phyloP scores from a whole-genome alignment of 2,329 filamentous ascomycete genomes.

The Penicillium sclerotiorum region DNA sequence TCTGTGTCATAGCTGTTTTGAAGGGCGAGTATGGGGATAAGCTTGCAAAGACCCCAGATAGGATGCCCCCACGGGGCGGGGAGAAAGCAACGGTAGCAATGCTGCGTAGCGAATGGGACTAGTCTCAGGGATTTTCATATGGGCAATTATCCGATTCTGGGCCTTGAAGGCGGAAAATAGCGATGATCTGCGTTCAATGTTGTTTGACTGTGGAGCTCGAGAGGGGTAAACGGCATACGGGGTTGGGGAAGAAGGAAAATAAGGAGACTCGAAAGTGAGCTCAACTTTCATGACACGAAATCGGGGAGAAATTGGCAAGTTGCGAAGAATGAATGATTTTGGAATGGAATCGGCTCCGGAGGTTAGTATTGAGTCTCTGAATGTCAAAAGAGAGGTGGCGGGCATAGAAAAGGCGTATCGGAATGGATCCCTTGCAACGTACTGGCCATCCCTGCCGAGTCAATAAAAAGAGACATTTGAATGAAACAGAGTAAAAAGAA shows the following conservation, averaged over 20 bases:
- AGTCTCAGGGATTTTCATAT: slow-evolving; percentile 8
- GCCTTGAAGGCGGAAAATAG: slow-evolving; percentile 6
- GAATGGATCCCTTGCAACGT: too few relatives aligned
- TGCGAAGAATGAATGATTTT: too few relatives aligned
- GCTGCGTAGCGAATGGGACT: slow-evolving; percentile 8
- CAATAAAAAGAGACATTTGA: not conserved
- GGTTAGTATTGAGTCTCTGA: too few relatives aligned
- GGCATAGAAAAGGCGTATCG: too few relatives aligned
- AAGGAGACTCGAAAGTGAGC: not conserved
- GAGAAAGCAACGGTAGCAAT: slow-evolving; percentile 25
- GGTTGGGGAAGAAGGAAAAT: not conserved
- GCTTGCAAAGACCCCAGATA: not conserved
- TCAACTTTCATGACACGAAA: too few relatives aligned
- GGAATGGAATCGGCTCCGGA: too few relatives aligned
- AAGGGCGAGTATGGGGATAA: not conserved
- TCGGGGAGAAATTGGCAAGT: not conserved
- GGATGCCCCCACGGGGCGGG: slow-evolving; percentile 8
- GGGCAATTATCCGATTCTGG: slow-evolving; percentile 10
- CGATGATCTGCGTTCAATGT: slow-evolving; percentile 20
- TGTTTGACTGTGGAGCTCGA: slow-evolving; percentile 12
- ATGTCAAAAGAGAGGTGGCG: too few relatives aligned
- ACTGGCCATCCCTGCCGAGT: not conserved
- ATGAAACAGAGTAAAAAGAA: too few relatives aligned
- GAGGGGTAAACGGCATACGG: slow-evolving; percentile 4
- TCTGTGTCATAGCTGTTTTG: slow-evolving; percentile 8